phyloP scores from a whole-genome alignment of 2,329 filamentous ascomycete genomes.

The Teratosphaeria viscida region DNA sequence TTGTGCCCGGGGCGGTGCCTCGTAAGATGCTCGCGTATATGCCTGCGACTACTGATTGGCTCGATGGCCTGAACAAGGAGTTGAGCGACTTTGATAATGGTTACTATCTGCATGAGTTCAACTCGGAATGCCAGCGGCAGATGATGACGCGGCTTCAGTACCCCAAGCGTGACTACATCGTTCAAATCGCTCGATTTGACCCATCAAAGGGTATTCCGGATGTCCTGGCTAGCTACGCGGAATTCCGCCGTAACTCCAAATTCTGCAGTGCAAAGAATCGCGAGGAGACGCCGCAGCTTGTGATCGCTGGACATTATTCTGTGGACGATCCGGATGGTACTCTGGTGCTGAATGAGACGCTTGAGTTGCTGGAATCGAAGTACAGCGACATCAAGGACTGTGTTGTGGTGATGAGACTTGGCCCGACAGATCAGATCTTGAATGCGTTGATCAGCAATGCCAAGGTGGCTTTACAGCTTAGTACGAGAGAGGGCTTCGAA shows the following conservation, averaged over 20 bases:
- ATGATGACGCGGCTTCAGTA: constrained; percentile 50
- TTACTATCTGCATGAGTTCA: constrained; percentile 69
- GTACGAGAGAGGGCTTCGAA: constrained; percentile 73
- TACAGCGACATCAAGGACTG: constrained; percentile 48
- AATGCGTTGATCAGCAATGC: constrained; percentile 65
- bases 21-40: constrained; percentile 60
- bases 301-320: constrained; percentile 69
- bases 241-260: constrained; percentile 48
- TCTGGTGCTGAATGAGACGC: constrained; percentile 60
- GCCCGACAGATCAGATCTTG: constrained; percentile 68
- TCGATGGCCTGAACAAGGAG: constrained; percentile 71
- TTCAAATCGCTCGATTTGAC: constrained; percentile 73
- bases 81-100: constrained; percentile 59
- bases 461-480: constrained; percentile 66
- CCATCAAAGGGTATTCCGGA: constrained; percentile 73
- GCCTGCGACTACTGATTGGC: constrained; percentile 74
- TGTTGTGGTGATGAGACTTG: constrained; percentile 65
- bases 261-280: constrained; percentile 43
- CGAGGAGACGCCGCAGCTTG: constrained; percentile 55
- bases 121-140: constrained; percentile 48
- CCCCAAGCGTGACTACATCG: constrained; percentile 59
- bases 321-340: constrained; percentile 72
- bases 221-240: constrained; percentile 64
- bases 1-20: constrained; percentile 61
- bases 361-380: constrained; percentile 52